Percentiles rank a stretch among this genome's conserved stretches.
These are phyloP conservation scores for Mycena latifolia DNA, from an alignment of 768 basidiomycete species.

Conservation along the genomic window DNA sequence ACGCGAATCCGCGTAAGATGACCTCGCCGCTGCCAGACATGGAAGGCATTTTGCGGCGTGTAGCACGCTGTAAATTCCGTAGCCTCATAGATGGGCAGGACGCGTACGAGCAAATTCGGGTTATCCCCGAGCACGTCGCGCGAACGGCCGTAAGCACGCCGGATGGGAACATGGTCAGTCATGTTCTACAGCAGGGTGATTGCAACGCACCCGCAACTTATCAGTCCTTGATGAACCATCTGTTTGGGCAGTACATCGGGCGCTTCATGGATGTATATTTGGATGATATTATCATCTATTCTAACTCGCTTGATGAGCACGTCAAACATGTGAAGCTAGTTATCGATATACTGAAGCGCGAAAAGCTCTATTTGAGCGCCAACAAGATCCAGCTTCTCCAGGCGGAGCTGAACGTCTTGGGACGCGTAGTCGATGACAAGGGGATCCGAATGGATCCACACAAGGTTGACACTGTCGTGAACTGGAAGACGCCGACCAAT, in stretches of 20 bases:
- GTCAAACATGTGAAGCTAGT: neutral
- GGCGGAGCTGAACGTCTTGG: neutral
- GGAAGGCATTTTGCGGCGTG: neutral
- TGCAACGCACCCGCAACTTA: too few relatives aligned
- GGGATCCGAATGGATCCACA: neutral
- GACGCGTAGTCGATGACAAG: neutral
- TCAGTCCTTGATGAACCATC: too few relatives aligned
- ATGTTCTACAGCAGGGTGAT: neutral
- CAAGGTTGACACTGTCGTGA: neutral
- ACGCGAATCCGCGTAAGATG: neutral
- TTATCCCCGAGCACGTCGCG: neutral
- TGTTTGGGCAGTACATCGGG: too few relatives aligned
- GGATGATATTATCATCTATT: constrained; percentile 5
- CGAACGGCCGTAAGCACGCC: neutral
- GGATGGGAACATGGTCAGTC: neutral
- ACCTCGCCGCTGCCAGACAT: too few relatives aligned
- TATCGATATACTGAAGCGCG: neutral
- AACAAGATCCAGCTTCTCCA: neutral
- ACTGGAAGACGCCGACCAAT: neutral
- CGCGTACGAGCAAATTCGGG: neutral
- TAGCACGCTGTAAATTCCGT: neutral
- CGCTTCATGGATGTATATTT: too few relatives aligned
- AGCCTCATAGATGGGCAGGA: neutral
- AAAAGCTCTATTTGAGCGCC: neutral
- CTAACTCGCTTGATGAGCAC: neutral